Evolutionary conservation across 306 rosid species (phyloP), one percentile per base, ranked within the genome.

Genomic region (Fragaria iinumae): DNA sequence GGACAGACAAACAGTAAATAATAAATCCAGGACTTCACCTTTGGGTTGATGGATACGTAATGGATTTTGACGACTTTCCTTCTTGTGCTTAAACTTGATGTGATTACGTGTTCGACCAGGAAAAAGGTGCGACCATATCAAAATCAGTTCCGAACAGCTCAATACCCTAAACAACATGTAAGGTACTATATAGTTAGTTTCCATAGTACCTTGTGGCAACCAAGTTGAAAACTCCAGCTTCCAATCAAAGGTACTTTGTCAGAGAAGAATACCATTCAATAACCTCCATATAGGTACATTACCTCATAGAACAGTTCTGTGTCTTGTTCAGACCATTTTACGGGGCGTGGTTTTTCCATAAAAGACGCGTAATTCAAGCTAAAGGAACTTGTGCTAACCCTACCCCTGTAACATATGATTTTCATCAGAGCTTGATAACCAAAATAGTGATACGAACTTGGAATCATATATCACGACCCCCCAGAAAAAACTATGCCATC

Each of bases 231-330:
- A 29, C 32, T 29, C 32, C 32, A 29, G 32, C 32, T 29, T 29
- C 32, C 32, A 29, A 29, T 29, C 32, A 29, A 29, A 29, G 32
- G 32, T 29, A 52, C 18, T 39, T 39, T 9, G 43, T 39, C 43
- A 39, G 8, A 39, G 43, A 39, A 39, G 43, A 5, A 39, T 39
- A 39, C 43, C 43, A 39, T 39, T 39, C 43, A 39, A 39, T 39
- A 50, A 25, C 65, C 70, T 73, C 25, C 69, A 44, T 44, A 74
- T 45, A 53, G 76, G 73, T 13, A 32, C 9, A 5, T 39, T 85
- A 90, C 97, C 97, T 83, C 88, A 78, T 88, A 92, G 76, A 95
- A 92, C 82, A 83, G 84, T 80, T 88, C 88, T 7, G 97, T 95
- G 49, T 92, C 99, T 52, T 86, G 89, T 83, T 87, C 90, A 29